phyloP scores from a whole-genome alignment of 306 rosid species.

The Fragaria iinumae region DNA sequence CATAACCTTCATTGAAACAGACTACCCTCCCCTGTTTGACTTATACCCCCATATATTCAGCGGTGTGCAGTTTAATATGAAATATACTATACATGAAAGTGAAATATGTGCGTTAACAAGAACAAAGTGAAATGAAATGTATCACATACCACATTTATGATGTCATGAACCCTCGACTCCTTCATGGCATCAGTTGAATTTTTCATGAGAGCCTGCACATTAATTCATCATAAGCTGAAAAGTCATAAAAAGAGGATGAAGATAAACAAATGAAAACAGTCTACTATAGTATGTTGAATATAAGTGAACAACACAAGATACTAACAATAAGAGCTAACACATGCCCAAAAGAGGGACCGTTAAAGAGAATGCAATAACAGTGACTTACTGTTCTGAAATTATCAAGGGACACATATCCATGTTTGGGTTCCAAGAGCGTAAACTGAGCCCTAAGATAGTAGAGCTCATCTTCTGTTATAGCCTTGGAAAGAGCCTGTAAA shows the following conservation, averaged over 20 bases:
- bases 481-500: slow-evolving; percentile 86
- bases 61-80: neutral
- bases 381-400: slow-evolving; percentile 77
- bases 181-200: slow-evolving; percentile 90
- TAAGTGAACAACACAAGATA: neutral
- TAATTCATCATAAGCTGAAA: slow-evolving; percentile 24
- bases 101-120: neutral
- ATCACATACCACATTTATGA: slow-evolving; percentile 67
- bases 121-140: neutral
- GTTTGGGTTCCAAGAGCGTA: slow-evolving; percentile 72
- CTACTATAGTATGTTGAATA: neutral
- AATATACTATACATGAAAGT: neutral
- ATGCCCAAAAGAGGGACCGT: slow-evolving; percentile 13
- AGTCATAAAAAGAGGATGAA: slow-evolving; percentile 19
- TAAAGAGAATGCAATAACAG: slow-evolving; percentile 1
- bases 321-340: slow-evolving; percentile 8
- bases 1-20: slow-evolving; percentile 1
- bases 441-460: slow-evolving; percentile 78
- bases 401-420: slow-evolving; percentile 62
- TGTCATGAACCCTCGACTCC: slow-evolving; percentile 72
- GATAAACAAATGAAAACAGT: neutral
- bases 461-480: slow-evolving; percentile 76
- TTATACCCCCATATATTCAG: neutral
- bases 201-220: slow-evolving; percentile 76
- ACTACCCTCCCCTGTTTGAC: neutral